These are phyloP conservation scores for Diplodia scrobiculata DNA, from an alignment of 2,329 filamentous ascomycete species.

Conservation along the genomic window DNA sequence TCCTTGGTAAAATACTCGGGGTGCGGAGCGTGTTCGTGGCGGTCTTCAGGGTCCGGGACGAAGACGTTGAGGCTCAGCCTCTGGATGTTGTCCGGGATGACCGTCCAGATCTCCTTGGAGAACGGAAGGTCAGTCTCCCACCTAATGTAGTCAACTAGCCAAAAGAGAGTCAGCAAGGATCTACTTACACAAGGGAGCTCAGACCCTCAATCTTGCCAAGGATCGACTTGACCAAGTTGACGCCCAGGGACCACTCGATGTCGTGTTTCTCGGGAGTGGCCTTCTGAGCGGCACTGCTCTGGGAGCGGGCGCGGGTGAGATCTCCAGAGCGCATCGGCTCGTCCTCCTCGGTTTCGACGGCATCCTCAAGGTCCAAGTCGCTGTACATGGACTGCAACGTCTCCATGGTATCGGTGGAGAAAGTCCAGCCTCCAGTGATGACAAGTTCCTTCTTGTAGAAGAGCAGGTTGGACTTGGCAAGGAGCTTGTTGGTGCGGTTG, in stretches of 20 bases:
- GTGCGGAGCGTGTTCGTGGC: conserved; percentile 30
- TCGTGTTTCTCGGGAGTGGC: not conserved
- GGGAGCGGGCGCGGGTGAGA: conserved; percentile 25
- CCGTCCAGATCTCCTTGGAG: conserved; percentile 34
- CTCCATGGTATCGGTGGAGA: conserved; percentile 9
- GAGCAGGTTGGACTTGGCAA: conserved; percentile 29
- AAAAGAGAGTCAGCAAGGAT: not conserved
- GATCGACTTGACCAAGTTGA: conserved; percentile 33
- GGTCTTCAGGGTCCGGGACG: conserved; percentile 34
- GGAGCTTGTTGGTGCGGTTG: conserved; percentile 31
- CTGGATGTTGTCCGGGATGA: conserved; percentile 34
- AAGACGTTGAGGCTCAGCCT: conserved; percentile 40
- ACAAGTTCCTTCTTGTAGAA: conserved; percentile 35
- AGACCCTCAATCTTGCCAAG: conserved; percentile 35
- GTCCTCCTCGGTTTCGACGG: not conserved
- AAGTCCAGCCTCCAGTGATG: conserved; percentile 36
- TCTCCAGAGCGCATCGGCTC: conserved; percentile 21
- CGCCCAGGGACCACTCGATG: conserved; percentile 34
- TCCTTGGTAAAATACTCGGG: conserved; percentile 35
- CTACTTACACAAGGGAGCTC: conserved; percentile 38
- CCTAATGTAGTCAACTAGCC: conserved; percentile 31
- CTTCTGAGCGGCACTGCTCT: conserved; percentile 12
- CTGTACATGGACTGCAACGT: conserved; percentile 11
- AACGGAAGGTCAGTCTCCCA: conserved; percentile 40
- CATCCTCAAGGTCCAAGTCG: conserved; percentile 18